Percentiles rank a stretch among this genome's conserved stretches.
phyloP scores from a whole-genome alignment of 768 basidiomycete genomes.

The Porpolomopsis calyptriformis region DNA sequence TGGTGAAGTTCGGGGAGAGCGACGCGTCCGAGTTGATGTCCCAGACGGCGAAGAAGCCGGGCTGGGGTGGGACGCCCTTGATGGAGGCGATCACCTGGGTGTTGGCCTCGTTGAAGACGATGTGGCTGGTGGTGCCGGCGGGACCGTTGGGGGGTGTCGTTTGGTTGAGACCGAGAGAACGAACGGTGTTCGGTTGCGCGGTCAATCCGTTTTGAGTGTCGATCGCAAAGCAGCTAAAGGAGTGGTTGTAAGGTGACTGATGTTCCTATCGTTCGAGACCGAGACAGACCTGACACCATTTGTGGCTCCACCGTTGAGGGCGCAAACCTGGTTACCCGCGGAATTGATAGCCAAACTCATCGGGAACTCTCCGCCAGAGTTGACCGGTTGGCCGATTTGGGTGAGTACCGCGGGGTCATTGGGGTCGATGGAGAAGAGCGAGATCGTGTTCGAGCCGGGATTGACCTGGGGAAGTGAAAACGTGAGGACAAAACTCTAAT shows the following conservation, averaged over 20 bases:
- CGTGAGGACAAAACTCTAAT: background rate
- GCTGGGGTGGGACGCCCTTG: slow-evolving; percentile 37
- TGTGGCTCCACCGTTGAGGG: slow-evolving; percentile 33
- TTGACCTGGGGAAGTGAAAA: slow-evolving; percentile 11
- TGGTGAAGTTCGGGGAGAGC: slow-evolving; percentile 31
- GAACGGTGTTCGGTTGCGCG: slow-evolving; percentile 29
- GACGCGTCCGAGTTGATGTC: slow-evolving; percentile 34
- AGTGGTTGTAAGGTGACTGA: background rate
- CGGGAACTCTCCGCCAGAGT: slow-evolving; percentile 41
- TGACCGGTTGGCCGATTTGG: slow-evolving; percentile 34
- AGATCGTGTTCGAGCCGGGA: slow-evolving; percentile 38
- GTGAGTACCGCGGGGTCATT: slow-evolving; percentile 30
- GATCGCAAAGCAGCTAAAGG: slow-evolving; percentile 33
- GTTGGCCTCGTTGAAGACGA: slow-evolving; percentile 37
- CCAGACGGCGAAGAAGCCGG: slow-evolving; percentile 43
- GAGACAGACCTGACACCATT: slow-evolving; percentile 30
- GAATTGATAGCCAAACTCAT: slow-evolving; percentile 32
- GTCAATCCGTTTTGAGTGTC: slow-evolving; percentile 32
- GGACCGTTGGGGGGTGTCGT: slow-evolving; percentile 43
- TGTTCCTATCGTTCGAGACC: background rate
- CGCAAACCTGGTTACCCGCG: slow-evolving; percentile 25
- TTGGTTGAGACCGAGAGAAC: slow-evolving; percentile 36
- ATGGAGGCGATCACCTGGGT: slow-evolving; percentile 36
- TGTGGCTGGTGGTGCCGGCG: slow-evolving; percentile 32
- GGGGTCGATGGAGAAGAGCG: slow-evolving; percentile 32